These are phyloP conservation scores for Prunus kanzakura DNA, from an alignment of 306 rosid genomes.

Conservation along the genomic window DNA sequence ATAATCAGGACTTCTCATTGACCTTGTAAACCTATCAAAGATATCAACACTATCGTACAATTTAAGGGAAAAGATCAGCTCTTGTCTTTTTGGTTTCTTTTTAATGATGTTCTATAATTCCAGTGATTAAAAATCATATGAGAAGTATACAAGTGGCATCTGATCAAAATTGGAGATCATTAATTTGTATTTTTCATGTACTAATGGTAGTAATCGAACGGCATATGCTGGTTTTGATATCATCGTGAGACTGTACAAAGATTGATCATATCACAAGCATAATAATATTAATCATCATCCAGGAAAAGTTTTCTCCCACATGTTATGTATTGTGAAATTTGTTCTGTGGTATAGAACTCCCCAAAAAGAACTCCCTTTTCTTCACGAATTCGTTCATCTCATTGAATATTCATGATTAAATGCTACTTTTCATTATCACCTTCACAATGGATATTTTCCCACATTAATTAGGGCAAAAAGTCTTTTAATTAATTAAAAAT, in stretches of 20 bases:
- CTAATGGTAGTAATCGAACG: no score
- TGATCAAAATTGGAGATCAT: no score
- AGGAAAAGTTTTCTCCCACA: background rate
- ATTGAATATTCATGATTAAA: background rate
- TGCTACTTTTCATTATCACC: slow-evolving; percentile 9
- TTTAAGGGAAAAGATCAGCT: background rate
- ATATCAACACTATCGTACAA: background rate
- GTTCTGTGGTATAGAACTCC: background rate
- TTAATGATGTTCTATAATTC: no score
- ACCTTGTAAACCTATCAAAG: background rate
- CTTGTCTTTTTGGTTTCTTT: background rate
- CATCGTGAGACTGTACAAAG: no score
- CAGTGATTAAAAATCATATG: no score
- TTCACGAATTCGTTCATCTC: slow-evolving; percentile 4
- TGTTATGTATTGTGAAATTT: background rate
- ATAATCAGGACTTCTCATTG: background rate
- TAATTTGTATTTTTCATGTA: no score
- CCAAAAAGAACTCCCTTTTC: background rate
- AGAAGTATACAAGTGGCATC: no score
- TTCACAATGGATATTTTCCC: background rate
- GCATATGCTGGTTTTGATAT: no score
- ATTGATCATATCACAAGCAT: no score
- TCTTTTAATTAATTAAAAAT: background rate
- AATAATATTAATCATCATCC: background rate
- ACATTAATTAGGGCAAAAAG: background rate